Conservation (phyloP, 2,329 filamentous ascomycete species). For the Pseudocercospora vitis region DNA sequence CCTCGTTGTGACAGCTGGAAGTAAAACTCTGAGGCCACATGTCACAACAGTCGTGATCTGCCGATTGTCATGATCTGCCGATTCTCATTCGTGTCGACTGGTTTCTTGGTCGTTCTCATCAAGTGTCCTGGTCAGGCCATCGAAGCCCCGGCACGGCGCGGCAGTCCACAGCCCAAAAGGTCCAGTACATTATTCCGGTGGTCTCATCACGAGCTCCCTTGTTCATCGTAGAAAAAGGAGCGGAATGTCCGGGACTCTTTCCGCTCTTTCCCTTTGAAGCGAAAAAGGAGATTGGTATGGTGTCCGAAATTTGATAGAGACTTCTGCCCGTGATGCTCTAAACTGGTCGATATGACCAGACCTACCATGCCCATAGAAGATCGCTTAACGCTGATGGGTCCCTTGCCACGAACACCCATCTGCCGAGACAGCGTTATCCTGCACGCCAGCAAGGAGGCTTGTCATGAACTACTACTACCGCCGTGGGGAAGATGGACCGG, state of each 20-base stretch:
- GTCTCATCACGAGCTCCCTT: not conserved
- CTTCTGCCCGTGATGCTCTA: not conserved
- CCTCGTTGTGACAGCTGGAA: too few relatives aligned
- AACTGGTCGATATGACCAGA: not conserved
- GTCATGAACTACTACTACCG: constrained; percentile 5
- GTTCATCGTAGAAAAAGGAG: not conserved
- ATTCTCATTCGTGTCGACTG: too few relatives aligned
- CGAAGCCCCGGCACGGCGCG: not conserved
- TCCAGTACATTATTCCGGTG: not conserved
- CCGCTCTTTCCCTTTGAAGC: not conserved
- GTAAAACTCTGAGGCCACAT: too few relatives aligned
- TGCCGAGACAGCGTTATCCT: constrained; percentile 12
- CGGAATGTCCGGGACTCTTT: not conserved
- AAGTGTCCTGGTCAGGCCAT: not conserved
- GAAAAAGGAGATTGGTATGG: constrained; percentile 1
- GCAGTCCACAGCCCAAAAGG: not conserved
- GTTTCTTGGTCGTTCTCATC: not conserved
- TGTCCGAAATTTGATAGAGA: not conserved
- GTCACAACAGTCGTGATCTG: too few relatives aligned
- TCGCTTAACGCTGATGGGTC: constrained; percentile 10
- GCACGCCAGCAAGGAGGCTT: constrained; percentile 6
- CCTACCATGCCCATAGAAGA: constrained; percentile 3
- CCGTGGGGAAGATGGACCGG: not conserved
- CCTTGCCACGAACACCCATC: constrained; percentile 6
- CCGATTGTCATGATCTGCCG: too few relatives aligned